phyloP scores from a whole-genome alignment of 2,329 filamentous ascomycete species.

The Thelonectria rubi region DNA sequence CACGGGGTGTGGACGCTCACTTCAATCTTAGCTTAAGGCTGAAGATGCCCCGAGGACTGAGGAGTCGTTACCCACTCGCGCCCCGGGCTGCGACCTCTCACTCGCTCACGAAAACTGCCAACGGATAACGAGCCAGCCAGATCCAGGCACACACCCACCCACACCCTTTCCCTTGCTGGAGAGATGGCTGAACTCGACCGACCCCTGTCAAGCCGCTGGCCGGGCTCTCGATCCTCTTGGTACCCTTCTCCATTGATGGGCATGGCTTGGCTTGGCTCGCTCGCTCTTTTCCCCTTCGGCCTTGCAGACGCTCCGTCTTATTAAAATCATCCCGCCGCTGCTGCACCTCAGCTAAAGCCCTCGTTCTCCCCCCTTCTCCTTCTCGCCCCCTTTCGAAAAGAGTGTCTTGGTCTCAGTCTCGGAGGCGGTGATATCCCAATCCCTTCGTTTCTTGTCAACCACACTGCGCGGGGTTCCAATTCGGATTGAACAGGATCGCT shows the following conservation, averaged over 20 bases:
- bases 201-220: constrained; percentile 7
- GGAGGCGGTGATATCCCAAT: constrained; percentile 1
- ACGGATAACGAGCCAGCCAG: constrained; percentile 4
- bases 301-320: constrained; percentile 19
- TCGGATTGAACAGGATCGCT: constrained; percentile 1
- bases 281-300: constrained; percentile 10
- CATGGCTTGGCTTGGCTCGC: background rate
- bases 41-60: constrained; percentile 14
- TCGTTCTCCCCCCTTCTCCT: constrained; percentile 10
- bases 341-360: constrained; percentile 5
- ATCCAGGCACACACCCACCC: constrained; percentile 5
- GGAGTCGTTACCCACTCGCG: too few relatives aligned
- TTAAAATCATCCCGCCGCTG: constrained; percentile 25
- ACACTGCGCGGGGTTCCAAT: background rate
- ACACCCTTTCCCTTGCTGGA: background rate
- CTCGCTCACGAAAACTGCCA: constrained; percentile 6
- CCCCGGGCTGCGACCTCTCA: background rate
- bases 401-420: background rate
- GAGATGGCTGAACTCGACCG: constrained; percentile 10
- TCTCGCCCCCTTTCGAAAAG: constrained; percentile 13
- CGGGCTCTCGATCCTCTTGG: constrained; percentile 1
- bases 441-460: constrained; percentile 1
- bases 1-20: constrained; percentile 6
- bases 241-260: background rate
- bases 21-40: constrained; percentile 37